phyloP scores from a whole-genome alignment of 148 eudicot genomes.

The Fagopyrum tataricum region DNA sequence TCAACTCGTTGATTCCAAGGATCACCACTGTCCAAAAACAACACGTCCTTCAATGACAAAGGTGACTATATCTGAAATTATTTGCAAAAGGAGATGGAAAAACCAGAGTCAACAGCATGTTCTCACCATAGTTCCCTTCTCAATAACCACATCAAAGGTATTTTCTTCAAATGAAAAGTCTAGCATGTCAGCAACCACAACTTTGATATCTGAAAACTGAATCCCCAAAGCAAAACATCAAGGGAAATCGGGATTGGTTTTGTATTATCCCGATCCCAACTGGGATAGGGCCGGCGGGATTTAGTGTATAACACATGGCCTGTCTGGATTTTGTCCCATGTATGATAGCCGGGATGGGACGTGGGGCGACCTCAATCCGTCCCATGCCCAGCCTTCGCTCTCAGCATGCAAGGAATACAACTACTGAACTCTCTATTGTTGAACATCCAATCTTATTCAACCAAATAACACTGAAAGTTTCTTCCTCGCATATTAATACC shows the following conservation, averaged over 20 bases:
- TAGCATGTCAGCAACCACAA: constrained; percentile 88
- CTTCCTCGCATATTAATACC: not conserved
- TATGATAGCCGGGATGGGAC: no score
- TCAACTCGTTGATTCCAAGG: constrained; percentile 84
- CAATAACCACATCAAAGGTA: constrained; percentile 82
- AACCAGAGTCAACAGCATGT: not conserved
- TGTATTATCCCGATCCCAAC: not conserved
- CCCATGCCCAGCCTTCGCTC: not conserved
- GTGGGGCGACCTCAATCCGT: no score
- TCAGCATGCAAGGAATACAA: not conserved
- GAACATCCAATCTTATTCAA: not conserved
- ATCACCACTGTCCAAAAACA: constrained; percentile 97
- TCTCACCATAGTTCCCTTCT: constrained; percentile 98
- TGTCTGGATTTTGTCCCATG: no score
- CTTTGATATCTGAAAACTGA: constrained; percentile 49
- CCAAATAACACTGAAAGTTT: not conserved
- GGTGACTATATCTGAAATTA: constrained; percentile 21
- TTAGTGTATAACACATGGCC: no score
- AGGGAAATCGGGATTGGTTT: not conserved
- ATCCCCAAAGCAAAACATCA: constrained; percentile 1
- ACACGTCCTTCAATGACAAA: constrained; percentile 81
- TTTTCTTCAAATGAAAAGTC: constrained; percentile 73
- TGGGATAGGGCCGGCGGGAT: no score
- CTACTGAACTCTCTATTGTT: not conserved
- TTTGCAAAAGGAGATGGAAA: constrained; percentile 10